A percentile compares a stretch with the other conserved stretches of the same genome.
Evolutionary conservation across 495 filamentous ascomycete genomes (phyloP).

Genomic region (Talaromyces liani): DNA sequence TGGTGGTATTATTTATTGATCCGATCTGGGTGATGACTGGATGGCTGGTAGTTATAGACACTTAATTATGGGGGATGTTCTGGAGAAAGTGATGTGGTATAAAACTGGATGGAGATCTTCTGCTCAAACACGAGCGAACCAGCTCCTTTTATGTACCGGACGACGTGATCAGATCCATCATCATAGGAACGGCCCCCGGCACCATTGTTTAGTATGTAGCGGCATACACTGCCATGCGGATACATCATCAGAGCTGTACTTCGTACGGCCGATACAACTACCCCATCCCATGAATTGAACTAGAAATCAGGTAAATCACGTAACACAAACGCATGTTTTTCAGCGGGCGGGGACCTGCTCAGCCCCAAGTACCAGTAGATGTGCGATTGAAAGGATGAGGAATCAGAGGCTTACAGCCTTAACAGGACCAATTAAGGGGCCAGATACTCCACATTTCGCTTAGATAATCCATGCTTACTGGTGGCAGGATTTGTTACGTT

Average conservation of each 20-base stretch:
- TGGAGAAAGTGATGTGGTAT: neutral
- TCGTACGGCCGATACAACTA: neutral
- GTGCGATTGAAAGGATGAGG: neutral
- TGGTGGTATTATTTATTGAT: neutral
- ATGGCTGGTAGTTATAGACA: neutral
- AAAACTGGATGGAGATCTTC: neutral
- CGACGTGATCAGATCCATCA: neutral
- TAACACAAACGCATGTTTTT: neutral
- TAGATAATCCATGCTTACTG: neutral
- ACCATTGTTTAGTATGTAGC: neutral
- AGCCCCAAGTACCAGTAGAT: neutral
- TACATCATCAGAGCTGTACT: neutral
- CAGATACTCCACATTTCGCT: neutral
- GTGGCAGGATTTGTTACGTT: neutral
- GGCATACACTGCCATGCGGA: neutral
- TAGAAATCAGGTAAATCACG: neutral
- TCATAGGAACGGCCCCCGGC: neutral
- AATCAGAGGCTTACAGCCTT: neutral
- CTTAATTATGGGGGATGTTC: neutral
- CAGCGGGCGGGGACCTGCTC: neutral
- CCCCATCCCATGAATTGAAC: neutral
- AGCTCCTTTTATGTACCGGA: slow-evolving; percentile 4
- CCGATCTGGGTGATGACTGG: neutral
- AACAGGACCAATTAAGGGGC: neutral
- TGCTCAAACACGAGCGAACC: neutral